Evolutionary conservation across 2,329 filamentous ascomycete genomes (phyloP), one percentile per base, ranked within the genome.

Genomic region (Aspergillus novofumigatus): DNA sequence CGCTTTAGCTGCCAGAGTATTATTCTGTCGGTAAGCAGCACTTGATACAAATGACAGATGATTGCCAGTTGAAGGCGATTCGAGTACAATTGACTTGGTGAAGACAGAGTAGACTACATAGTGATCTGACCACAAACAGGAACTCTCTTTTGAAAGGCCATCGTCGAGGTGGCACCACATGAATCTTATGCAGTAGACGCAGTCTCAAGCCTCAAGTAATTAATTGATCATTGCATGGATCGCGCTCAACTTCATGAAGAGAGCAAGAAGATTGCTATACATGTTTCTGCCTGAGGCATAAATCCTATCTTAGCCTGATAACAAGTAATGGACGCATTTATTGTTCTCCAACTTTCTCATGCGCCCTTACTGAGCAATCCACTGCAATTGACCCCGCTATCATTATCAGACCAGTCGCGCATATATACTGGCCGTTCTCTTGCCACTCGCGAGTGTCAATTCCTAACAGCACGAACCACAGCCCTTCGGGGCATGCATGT

Each of bases 401-500:
- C 32, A 32, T 17, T 17, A 38, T 38, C 6, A 35, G 4, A 17
- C 14, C 14, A 4, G 32, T 38, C 32, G 26, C 8, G 35, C 17
- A n/a, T 45, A 11, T 48, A n/a, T n/a, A 8, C 23, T 4, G 11
- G 17, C 23, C 20, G 44, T 17, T 20, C 26, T n/a, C 20, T 51
- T 25, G 28, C 14, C 2, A 23, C 25, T 25, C 25, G 44, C 29
- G 38, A 35, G n/a, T 21, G 2, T 26, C 32, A 44, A 29, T 49
- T 47, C 53, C 21, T 25, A 47, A 53, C 38, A 20, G 23, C 51
- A 29, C 61, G 55, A 28, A 61, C 54, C 42, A 55, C 57, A 51
- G 63, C 63, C 62, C 65, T 57, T 59, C 58, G 64, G 65, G 65
- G 65, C 60, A 58, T 65, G 54, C 49, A 61, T 58, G 52, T 57